These are phyloP conservation scores for Paramyrothecium sp. DNA, from an alignment of 2,329 filamentous ascomycete species.

Conservation along the genomic window DNA sequence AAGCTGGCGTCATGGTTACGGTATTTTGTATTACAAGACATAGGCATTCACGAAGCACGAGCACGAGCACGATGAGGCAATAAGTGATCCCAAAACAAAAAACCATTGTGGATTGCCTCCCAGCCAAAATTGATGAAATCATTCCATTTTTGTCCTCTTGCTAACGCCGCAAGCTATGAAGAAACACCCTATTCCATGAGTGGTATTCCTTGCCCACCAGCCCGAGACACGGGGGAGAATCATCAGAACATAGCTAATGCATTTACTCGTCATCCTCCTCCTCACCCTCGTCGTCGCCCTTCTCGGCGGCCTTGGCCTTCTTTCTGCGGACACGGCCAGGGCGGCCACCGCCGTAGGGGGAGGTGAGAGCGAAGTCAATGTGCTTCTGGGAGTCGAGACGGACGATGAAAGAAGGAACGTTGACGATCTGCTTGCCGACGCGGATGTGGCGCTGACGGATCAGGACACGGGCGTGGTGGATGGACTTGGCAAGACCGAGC, in stretches of 20 bases:
- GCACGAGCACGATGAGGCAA: not conserved
- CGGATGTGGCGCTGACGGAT: constrained; percentile 99
- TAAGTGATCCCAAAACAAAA: not conserved
- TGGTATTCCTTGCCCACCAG: constrained; percentile 31
- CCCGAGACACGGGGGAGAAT: constrained; percentile 25
- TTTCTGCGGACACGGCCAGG: constrained; percentile 98
- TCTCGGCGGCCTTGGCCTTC: constrained; percentile 97
- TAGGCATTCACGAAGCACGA: not conserved
- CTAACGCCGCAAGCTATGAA: constrained; percentile 53
- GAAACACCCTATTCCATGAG: constrained; percentile 37
- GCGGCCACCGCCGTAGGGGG: constrained; percentile 95
- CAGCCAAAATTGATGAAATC: constrained; percentile 27
- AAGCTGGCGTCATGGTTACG: no score
- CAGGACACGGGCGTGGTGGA: constrained; percentile 99
- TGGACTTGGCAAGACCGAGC: constrained; percentile 99
- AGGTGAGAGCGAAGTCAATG: constrained; percentile 98
- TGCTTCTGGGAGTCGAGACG: constrained; percentile 99
- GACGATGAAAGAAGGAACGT: constrained; percentile 98
- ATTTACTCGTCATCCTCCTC: constrained; percentile 81
- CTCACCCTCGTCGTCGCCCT: constrained; percentile 74
- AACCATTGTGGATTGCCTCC: not conserved
- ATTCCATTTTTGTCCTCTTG: constrained; percentile 46
- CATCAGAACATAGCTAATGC: constrained; percentile 27
- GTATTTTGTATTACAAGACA: not conserved
- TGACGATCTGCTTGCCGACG: constrained; percentile 99